Base-by-base conservation (phyloP, 257 asterid species). In the Ballota nigra region DNA sequence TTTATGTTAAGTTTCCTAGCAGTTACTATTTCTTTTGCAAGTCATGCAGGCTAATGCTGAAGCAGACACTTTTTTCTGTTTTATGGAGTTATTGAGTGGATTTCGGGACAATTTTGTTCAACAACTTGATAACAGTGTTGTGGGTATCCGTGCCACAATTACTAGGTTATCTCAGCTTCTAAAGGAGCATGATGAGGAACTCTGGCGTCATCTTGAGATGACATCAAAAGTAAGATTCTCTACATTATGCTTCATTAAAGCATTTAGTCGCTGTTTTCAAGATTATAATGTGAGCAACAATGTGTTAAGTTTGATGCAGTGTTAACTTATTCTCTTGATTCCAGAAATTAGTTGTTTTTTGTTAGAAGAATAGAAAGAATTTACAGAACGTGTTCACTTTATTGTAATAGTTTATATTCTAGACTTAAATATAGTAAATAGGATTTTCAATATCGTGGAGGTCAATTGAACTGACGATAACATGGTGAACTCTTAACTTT, bases 171-270 rank as follows among this genome's bases (percentile, higher is more conserved):
- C 98, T 23, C 81, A 64, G 77, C 90, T 94, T 85, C 88, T 94
- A 65, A 94, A 89, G 86, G 96, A 89, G 78, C 98, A 89, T 75
- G 97, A 94, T 74, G 98, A 94, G 79, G 98, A 94, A 74, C 91
- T 94, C 67, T 94, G 98, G 98, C 96, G 98, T 45, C 98, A 94
- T 83, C 98, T 94, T 73, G 98, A 94, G 80, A 81, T 91, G 70
- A 88, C 98, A 40, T 83, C 96, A 65, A 91, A 94, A 82, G 98
- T 91, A 82, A 80, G 78, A 68, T 65, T 65, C 36, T 62, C 43
- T 43, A n/a, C 51, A 40, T 75, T 63, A 28, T 56, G 26, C 63
- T 59, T 57, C 43, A 15, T 53, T 10, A 12, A 60, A 59, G 29
- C 24, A 34, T 69, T 51, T 18, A n/a, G 43, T 74, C 63, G 40